Percentiles rank a stretch among this genome's conserved stretches.
phyloP scores from a whole-genome alignment of 2,329 filamentous ascomycete species.

The Xylaria sp. region DNA sequence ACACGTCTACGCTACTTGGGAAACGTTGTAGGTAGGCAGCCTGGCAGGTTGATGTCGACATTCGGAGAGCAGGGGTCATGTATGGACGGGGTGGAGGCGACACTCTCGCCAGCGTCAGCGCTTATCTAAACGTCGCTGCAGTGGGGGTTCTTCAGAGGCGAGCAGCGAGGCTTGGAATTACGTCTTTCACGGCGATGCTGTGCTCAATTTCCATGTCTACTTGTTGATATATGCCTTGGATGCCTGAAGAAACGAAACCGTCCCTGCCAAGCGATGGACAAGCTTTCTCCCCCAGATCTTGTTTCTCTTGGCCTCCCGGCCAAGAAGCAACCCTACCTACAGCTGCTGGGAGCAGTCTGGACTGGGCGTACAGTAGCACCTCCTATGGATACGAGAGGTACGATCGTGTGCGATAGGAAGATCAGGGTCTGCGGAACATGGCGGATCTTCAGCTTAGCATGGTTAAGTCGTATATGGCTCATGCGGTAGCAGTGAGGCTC shows the following conservation, averaged over 20 bases:
- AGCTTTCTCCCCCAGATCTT: conserved; percentile 30
- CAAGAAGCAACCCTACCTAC: conserved; percentile 17
- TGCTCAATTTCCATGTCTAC: neutral
- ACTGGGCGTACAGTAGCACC: neutral
- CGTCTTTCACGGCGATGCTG: neutral
- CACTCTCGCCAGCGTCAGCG: conserved; percentile 27
- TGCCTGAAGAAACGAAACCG: neutral
- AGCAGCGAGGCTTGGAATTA: conserved; percentile 6
- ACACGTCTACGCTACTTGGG: conserved; percentile 4
- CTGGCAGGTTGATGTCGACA: conserved; percentile 26
- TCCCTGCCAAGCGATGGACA: conserved; percentile 32
- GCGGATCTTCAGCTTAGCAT: conserved; percentile 23
- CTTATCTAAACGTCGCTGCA: conserved; percentile 19
- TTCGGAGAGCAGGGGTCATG: conserved; percentile 19
- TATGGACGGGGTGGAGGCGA: conserved; percentile 15
- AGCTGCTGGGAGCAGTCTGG: conserved; percentile 4
- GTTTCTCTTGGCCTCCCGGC: conserved; percentile 27
- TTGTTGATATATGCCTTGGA: neutral
- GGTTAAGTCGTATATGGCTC: neutral
- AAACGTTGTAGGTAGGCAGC: conserved; percentile 13
- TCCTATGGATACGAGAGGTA: neutral
- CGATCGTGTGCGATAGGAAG: neutral
- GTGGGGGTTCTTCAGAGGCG: neutral
- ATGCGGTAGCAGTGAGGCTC: conserved; percentile 28
- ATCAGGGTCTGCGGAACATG: conserved; percentile 21